These are phyloP conservation scores for Knoxia roxburghii DNA, from an alignment of 257 asterid genomes.

Conservation along the genomic window DNA sequence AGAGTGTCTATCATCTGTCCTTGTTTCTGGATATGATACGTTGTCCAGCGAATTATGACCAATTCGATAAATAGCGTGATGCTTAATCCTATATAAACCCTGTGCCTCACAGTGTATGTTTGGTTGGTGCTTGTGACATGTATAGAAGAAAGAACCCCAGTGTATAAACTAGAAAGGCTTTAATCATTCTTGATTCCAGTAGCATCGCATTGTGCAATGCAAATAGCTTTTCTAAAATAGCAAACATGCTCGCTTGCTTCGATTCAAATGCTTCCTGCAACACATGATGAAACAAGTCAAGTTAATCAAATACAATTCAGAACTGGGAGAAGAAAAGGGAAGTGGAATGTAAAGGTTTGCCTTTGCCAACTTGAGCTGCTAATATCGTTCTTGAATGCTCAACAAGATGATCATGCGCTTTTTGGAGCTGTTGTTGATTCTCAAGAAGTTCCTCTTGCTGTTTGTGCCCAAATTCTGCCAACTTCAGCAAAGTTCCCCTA, in stretches of 20 bases:
- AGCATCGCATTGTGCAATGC: conserved; percentile 68
- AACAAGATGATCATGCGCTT: conserved; percentile 62
- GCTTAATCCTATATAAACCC: conserved; percentile 59
- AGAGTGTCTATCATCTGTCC: conserved; percentile 39
- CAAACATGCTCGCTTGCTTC: conserved; percentile 76
- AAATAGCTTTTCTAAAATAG: conserved; percentile 70
- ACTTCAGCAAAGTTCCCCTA: conserved; percentile 53
- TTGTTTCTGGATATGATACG: conserved; percentile 32
- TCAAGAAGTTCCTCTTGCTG: conserved; percentile 68
- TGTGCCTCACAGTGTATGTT: conserved; percentile 62
- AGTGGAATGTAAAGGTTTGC: not conserved
- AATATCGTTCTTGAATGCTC: conserved; percentile 64
- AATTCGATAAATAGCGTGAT: conserved; percentile 48
- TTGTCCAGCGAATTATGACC: conserved; percentile 34
- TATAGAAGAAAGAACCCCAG: conserved; percentile 55
- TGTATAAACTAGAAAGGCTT: conserved; percentile 54
- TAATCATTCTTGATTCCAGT: conserved; percentile 61
- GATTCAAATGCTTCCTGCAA: conserved; percentile 75
- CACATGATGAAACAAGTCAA: not conserved
- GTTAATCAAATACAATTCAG: not conserved
- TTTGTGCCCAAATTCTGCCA: conserved; percentile 63
- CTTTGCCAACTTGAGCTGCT: conserved; percentile 76
- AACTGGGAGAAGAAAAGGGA: not conserved
- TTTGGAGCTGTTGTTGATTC: conserved; percentile 56
- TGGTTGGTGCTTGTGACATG: conserved; percentile 80